Evolutionary conservation across 306 rosid species (phyloP).

Genomic region (Mimosa pudica): DNA sequence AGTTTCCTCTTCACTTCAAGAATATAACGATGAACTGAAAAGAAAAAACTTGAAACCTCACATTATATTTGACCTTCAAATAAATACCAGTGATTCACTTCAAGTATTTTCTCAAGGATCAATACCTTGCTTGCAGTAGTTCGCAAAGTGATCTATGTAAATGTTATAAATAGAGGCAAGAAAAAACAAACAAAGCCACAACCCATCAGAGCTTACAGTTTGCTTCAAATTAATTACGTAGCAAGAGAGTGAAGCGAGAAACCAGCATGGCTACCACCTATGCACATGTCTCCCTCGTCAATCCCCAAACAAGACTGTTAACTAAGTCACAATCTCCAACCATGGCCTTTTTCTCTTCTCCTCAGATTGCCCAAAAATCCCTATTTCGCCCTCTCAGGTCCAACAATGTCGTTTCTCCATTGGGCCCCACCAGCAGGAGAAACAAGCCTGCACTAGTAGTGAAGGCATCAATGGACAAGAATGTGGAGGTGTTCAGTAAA

Average conservation of each 20-base stretch:
- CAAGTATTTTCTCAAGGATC: slow-evolving; percentile 22
- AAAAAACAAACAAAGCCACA: neutral
- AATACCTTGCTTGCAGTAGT: slow-evolving; percentile 27
- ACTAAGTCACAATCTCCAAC: slow-evolving; percentile 2
- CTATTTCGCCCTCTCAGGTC: neutral
- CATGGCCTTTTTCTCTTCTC: slow-evolving; percentile 5
- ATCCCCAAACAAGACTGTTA: slow-evolving; percentile 23
- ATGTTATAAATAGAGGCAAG: slow-evolving; percentile 24
- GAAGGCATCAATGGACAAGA: slow-evolving; percentile 40
- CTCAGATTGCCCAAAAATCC: neutral
- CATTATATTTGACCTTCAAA: neutral
- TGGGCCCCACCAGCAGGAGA: neutral
- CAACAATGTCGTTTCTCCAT: slow-evolving; percentile 3
- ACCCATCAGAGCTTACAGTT: neutral
- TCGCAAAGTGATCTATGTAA: slow-evolving; percentile 2
- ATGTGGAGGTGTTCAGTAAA: slow-evolving; percentile 50
- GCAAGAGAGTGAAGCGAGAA: neutral
- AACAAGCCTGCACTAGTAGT: slow-evolving; percentile 2
- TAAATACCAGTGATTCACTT: slow-evolving; percentile 12
- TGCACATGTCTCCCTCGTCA: slow-evolving; percentile 5
- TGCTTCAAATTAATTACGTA: neutral
- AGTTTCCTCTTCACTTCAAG: neutral
- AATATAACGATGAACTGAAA: neutral
- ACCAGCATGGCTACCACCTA: slow-evolving; percentile 36
- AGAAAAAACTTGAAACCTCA: too few relatives aligned